Percentiles rank a stretch among this genome's conserved stretches.
phyloP scores from a whole-genome alignment of 805 yeast genomes.

The Ogataea thermomethanolica region DNA sequence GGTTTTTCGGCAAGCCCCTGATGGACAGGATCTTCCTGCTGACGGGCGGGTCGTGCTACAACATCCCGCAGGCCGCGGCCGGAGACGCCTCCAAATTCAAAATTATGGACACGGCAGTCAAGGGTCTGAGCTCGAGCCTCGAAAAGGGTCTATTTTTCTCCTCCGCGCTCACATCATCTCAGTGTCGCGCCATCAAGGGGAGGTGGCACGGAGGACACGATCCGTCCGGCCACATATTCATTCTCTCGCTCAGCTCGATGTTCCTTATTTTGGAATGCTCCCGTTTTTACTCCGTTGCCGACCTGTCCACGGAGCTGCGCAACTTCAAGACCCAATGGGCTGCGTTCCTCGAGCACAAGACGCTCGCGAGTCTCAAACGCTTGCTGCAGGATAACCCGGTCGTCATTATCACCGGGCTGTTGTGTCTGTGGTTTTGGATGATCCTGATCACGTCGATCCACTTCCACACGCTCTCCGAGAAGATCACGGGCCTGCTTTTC shows the following conservation, averaged over 20 bases:
- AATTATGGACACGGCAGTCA: slow-evolving; percentile 15
- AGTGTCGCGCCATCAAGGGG: slow-evolving; percentile 61
- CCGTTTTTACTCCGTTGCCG: slow-evolving; percentile 14
- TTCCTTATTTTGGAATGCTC: slow-evolving; percentile 63
- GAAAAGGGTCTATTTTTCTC: slow-evolving; percentile 16
- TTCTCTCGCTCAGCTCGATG: slow-evolving; percentile 63
- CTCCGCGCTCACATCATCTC: slow-evolving; percentile 32
- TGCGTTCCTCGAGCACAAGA: neutral
- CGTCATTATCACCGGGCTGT: slow-evolving; percentile 33
- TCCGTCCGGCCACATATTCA: slow-evolving; percentile 90
- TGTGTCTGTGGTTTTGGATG: slow-evolving; percentile 79
- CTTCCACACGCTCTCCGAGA: slow-evolving; percentile 80
- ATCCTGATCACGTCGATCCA: slow-evolving; percentile 76
- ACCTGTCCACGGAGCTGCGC: slow-evolving; percentile 12
- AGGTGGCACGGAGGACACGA: slow-evolving; percentile 86
- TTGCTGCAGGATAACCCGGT: slow-evolving; percentile 23
- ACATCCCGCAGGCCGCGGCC: slow-evolving; percentile 22
- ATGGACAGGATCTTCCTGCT: slow-evolving; percentile 80
- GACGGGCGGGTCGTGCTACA: slow-evolving; percentile 79
- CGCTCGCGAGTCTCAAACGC: neutral
- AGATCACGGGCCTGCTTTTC: slow-evolving; percentile 63
- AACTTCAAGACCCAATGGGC: slow-evolving; percentile 3
- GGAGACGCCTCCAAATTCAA: slow-evolving; percentile 1
- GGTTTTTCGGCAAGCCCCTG: slow-evolving; percentile 78
- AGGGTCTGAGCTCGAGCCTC: slow-evolving; percentile 2